Base-by-base conservation (phyloP, 1,284 basidiomycete species). In the Leccinum subatratum region DNA sequence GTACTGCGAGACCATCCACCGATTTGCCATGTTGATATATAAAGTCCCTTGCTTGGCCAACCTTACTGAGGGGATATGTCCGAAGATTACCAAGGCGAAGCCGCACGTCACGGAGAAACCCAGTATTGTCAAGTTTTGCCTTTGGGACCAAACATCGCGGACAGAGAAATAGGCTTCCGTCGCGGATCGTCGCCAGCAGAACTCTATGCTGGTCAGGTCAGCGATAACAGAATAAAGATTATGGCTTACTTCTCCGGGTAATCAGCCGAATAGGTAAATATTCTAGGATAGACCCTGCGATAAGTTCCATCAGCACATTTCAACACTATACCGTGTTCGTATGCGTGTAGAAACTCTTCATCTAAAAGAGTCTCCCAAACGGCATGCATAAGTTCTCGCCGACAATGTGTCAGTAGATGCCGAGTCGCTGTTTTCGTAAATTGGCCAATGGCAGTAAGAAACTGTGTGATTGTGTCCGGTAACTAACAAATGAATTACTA, bases 221-320 rank as follows among this genome's bases (percentile, higher is more conserved):
- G 57, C n/a, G 57, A 18, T 9, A 11, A 9, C 5, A 20, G 28
- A 34, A 7, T 32, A n/a, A 7, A 30, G 30, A 32, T 8, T 8
- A 32, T 32, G 30, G 8, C 8, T 1, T n/a, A 66, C 74, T 74
- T 74, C 54, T 75, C 68, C 0, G 72, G 73, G 58, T 75, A 74
- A 62, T 72, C 76, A 71, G 74, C 74, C 0, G 72, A 76, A 59
- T 79, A 77, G 0, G 73, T 79, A 32, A 79, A 77, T 1, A 79
- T 70, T 1, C 72, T 62, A 4, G 75, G 76, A 48, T 71, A 79
- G 0, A 79, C 5, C 2, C 70, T 66, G 0, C 71, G 68, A 6
- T 61, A 28, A 1, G 77, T 62, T 1, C 75, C 72, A 68, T 32
- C 72, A 4, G 22, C 20, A 25, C 73, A 78, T 37, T 66, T 62